phyloP scores from a whole-genome alignment of 192 early-diverging fungal genomes.

The Allomyces macrogynus region DNA sequence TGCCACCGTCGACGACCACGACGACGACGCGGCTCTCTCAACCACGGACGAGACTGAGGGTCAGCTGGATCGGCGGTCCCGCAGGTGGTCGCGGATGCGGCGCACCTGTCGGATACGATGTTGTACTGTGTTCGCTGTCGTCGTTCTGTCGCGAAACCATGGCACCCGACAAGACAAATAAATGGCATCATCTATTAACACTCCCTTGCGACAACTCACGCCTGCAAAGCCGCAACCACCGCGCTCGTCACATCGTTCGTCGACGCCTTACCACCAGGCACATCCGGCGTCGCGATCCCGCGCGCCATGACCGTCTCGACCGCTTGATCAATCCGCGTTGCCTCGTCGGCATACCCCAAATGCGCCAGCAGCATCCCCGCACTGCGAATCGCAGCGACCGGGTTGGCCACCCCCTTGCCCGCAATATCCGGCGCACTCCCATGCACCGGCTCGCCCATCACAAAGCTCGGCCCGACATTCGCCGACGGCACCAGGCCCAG shows the following conservation, averaged over 20 bases:
- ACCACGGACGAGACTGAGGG: too few species aligned
- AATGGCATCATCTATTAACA: too few species aligned
- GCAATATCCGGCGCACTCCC: slow-evolving; percentile 97
- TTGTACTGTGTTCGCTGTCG: too few species aligned
- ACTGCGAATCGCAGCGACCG: slow-evolving; percentile 83
- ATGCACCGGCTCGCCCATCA: slow-evolving; percentile 87
- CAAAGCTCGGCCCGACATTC: slow-evolving; percentile 89
- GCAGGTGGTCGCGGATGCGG: too few species aligned
- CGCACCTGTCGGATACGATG: too few species aligned
- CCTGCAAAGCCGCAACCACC: slow-evolving; percentile 19
- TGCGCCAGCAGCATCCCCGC: slow-evolving; percentile 81
- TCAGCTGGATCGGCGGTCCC: too few species aligned
- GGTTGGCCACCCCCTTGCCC: slow-evolving; percentile 90
- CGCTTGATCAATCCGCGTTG: slow-evolving; percentile 57
- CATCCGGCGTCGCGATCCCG: slow-evolving; percentile 59
- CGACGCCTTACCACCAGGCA: slow-evolving; percentile 60
- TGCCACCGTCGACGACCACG: too few species aligned
- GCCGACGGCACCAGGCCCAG: slow-evolving; percentile 88
- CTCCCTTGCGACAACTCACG: too few species aligned
- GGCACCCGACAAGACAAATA: too few species aligned
- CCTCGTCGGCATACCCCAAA: slow-evolving; percentile 49
- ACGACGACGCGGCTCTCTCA: too few species aligned
- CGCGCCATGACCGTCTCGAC: slow-evolving; percentile 60
- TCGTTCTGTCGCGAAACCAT: too few species aligned
- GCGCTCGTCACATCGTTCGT: slow-evolving; percentile 66